Percentiles rank a stretch among this genome's conserved stretches.
These are phyloP conservation scores for Talaromyces sp. DNA, from an alignment of 2,329 filamentous ascomycete species.

Conservation along the genomic window DNA sequence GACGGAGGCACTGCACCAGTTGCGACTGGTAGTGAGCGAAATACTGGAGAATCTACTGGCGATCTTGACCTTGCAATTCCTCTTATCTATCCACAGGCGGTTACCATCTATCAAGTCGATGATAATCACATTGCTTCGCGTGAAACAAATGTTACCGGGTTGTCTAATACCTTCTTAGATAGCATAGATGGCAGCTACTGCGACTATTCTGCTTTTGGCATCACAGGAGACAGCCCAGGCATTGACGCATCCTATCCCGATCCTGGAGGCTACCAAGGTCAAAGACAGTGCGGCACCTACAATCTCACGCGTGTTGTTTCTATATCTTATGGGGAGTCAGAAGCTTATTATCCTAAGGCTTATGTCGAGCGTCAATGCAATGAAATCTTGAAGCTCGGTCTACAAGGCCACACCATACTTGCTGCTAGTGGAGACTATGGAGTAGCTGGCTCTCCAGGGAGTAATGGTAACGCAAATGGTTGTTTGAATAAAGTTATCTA, in stretches of 20 bases:
- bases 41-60: too few relatives aligned
- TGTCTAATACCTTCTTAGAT: slow-evolving; percentile 12
- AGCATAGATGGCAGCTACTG: slow-evolving; percentile 12
- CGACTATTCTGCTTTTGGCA: slow-evolving; percentile 7
- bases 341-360: not conserved
- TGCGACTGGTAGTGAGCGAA: not conserved
- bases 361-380: slow-evolving; percentile 4
- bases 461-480: not conserved
- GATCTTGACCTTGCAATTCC: slow-evolving; percentile 7
- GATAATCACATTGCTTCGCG: slow-evolving; percentile 7
- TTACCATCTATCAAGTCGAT: slow-evolving; percentile 4
- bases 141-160: too few relatives aligned
- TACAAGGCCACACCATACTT: slow-evolving; percentile 29
- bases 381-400: slow-evolving; percentile 31
- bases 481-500: not conserved
- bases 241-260: slow-evolving; percentile 5
- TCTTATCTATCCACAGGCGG: slow-evolving; percentile 1
- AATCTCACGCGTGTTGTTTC: slow-evolving; percentile 1
- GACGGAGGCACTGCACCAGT: slow-evolving; percentile 6
- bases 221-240: slow-evolving; percentile 1
- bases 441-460: slow-evolving; percentile 13
- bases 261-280: not conserved
- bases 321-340: slow-evolving; percentile 4
- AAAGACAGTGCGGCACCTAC: slow-evolving; percentile 2
- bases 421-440: slow-evolving; percentile 29